Evolutionary conservation across 139 green algal species (phyloP).

Genomic region (Nannochloris sp.): DNA sequence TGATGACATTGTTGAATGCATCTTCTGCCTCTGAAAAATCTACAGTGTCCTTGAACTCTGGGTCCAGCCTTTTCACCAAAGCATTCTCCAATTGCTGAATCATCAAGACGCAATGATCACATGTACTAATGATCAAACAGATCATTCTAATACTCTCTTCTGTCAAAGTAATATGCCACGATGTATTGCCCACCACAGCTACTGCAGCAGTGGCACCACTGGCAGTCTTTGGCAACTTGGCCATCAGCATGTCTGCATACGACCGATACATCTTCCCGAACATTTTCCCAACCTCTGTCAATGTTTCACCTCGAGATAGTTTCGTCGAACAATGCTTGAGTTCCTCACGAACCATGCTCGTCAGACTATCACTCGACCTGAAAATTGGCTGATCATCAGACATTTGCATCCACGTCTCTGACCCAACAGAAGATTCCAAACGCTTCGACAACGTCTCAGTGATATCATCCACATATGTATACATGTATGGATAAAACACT

Average conservation of each 20-base stretch:
- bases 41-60: conserved; percentile 35
- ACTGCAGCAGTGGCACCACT: conserved; percentile 28
- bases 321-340: conserved; percentile 18
- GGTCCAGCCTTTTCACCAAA: conserved; percentile 48
- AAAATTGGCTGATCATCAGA: conserved; percentile 48
- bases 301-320: conserved; percentile 45
- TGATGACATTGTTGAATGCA: conserved; percentile 65
- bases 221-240: conserved; percentile 66
- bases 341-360: conserved; percentile 69
- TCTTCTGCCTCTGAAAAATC: conserved; percentile 72
- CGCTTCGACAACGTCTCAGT: conserved; percentile 53
- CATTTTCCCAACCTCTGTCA: conserved; percentile 50
- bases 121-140: conserved; percentile 81
- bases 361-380: conserved; percentile 54
- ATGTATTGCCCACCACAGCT: conserved; percentile 22
- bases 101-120: conserved; percentile 84
- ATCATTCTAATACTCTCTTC: conserved; percentile 45
- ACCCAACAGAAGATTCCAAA: conserved; percentile 56
- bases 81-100: conserved; percentile 43
- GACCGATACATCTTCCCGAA: conserved; percentile 58
- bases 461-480: conserved; percentile 66
- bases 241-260: conserved; percentile 66
- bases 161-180: conserved; percentile 59
- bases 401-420: conserved; percentile 76
- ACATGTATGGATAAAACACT: conserved; percentile 68